Evolutionary conservation across 768 basidiomycete genomes (phyloP).

Genomic region (Chalciporus piperatus): DNA sequence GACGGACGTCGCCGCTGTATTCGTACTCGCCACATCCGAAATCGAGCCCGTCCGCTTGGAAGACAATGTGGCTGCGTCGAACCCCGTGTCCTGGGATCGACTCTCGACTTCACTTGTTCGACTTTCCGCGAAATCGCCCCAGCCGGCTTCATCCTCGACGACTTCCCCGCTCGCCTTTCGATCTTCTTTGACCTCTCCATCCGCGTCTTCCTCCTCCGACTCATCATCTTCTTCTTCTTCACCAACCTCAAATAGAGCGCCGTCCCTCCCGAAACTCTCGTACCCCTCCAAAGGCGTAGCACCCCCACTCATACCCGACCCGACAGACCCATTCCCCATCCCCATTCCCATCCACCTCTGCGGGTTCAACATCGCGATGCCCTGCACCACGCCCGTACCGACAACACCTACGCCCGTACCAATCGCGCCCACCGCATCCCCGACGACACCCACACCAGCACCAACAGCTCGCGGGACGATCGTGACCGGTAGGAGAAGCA

Average conservation of each 20-base stretch:
- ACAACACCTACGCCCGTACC: slow-evolving; percentile 40
- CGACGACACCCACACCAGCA: slow-evolving; percentile 66
- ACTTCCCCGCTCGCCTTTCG: not conserved
- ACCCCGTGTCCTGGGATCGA: not conserved
- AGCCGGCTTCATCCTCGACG: slow-evolving; percentile 22
- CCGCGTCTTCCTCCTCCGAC: slow-evolving; percentile 10
- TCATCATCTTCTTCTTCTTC: slow-evolving; percentile 41
- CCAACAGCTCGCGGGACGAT: slow-evolving; percentile 86
- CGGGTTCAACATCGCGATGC: slow-evolving; percentile 84
- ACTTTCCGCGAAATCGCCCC: slow-evolving; percentile 20
- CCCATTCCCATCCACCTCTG: too few species aligned
- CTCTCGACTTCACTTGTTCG: not conserved
- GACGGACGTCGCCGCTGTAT: not conserved
- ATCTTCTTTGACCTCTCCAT: slow-evolving; percentile 13
- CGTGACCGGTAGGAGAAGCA: slow-evolving; percentile 89
- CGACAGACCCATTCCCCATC: slow-evolving; percentile 45
- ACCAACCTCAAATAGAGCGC: slow-evolving; percentile 51
- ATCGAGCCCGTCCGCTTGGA: not conserved
- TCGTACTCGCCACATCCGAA: not conserved
- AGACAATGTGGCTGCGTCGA: not conserved
- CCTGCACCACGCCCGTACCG: slow-evolving; percentile 21
- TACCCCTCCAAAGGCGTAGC: slow-evolving; percentile 35
- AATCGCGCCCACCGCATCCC: slow-evolving; percentile 48
- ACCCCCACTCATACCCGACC: slow-evolving; percentile 66
- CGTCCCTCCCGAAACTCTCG: slow-evolving; percentile 28